Evolutionary conservation across 352 stramenopile genomes (phyloP).

Genomic region (Phytophthora boehmeriae): DNA sequence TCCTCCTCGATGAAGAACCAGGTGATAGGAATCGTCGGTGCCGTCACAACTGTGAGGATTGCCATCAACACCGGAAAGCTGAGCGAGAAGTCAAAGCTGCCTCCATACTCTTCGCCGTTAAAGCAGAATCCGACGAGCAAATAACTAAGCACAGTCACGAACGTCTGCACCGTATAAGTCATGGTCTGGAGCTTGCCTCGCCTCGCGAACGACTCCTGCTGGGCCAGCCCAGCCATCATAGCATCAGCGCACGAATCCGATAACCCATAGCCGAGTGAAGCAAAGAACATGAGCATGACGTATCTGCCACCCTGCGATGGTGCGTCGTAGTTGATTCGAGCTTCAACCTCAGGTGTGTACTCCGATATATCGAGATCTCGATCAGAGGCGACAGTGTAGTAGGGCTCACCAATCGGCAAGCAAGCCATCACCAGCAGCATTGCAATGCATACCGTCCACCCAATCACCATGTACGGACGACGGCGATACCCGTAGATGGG

Average conservation of each 20-base stretch:
- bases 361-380: constrained; percentile 31
- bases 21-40: constrained; percentile 47
- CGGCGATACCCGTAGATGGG: constrained; percentile 56
- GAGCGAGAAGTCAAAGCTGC: constrained; percentile 45
- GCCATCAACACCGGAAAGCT: constrained; percentile 40
- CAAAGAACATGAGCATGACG: constrained; percentile 53
- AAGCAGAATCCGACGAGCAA: constrained; percentile 52
- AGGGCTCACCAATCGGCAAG: constrained; percentile 43
- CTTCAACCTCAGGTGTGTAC: constrained; percentile 34
- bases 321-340: constrained; percentile 45
- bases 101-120: constrained; percentile 46
- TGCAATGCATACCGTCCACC: constrained; percentile 44
- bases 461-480: constrained; percentile 61
- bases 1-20: constrained; percentile 52
- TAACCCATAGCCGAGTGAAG: constrained; percentile 49
- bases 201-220: constrained; percentile 48
- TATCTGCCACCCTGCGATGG: constrained; percentile 37
- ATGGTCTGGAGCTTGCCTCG: constrained; percentile 57
- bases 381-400: constrained; percentile 41
- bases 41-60: constrained; percentile 38
- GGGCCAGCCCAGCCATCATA: constrained; percentile 57
- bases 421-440: constrained; percentile 55
- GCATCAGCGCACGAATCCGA: constrained; percentile 53
- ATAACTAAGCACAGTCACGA: constrained; percentile 43
- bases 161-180: constrained; percentile 47